Percentiles rank a stretch among this genome's conserved stretches.
Evolutionary conservation across 352 stramenopile species (phyloP).

Genomic region (Globisporangium nodosum): DNA sequence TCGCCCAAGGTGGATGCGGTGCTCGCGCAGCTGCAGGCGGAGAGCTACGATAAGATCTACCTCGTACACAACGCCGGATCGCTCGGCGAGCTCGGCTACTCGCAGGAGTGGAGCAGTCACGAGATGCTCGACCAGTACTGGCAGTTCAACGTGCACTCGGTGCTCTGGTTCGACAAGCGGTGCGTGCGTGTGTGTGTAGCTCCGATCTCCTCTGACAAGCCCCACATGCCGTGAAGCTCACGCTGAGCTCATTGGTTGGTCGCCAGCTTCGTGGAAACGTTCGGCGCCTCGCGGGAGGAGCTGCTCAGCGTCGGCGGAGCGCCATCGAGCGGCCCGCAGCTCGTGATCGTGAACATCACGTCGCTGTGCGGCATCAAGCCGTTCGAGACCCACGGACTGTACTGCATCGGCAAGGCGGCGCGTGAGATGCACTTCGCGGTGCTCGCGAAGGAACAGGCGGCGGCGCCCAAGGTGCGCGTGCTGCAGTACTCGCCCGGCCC

Average conservation of each 20-base stretch:
- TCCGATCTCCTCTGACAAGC: too few species aligned
- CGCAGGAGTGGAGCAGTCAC: slow-evolving; percentile 39
- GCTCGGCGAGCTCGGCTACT: slow-evolving; percentile 57
- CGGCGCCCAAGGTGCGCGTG: slow-evolving; percentile 31
- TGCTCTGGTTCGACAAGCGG: slow-evolving; percentile 79
- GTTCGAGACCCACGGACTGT: slow-evolving; percentile 73
- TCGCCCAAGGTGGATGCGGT: slow-evolving; percentile 39
- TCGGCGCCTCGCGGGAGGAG: slow-evolving; percentile 41
- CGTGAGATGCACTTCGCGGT: slow-evolving; percentile 84
- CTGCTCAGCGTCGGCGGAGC: slow-evolving; percentile 11
- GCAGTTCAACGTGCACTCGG: slow-evolving; percentile 84
- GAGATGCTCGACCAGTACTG: slow-evolving; percentile 47
- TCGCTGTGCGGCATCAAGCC: slow-evolving; percentile 79
- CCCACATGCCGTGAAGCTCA: too few species aligned
- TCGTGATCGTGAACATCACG: slow-evolving; percentile 80
- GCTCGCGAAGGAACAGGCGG: slow-evolving; percentile 55
- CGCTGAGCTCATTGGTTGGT: not conserved
- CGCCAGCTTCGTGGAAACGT: slow-evolving; percentile 47
- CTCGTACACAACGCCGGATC: slow-evolving; percentile 85
- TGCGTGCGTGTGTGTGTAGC: not conserved
- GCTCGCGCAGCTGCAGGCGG: slow-evolving; percentile 23
- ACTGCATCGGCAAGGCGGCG: slow-evolving; percentile 82
- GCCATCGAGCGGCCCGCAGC: slow-evolving; percentile 2
- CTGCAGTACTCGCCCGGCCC: slow-evolving; percentile 85
- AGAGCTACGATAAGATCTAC: slow-evolving; percentile 35